Evolutionary conservation across 106 monocot species (phyloP).

Genomic region (Phalaenopsis aphrodite): DNA sequence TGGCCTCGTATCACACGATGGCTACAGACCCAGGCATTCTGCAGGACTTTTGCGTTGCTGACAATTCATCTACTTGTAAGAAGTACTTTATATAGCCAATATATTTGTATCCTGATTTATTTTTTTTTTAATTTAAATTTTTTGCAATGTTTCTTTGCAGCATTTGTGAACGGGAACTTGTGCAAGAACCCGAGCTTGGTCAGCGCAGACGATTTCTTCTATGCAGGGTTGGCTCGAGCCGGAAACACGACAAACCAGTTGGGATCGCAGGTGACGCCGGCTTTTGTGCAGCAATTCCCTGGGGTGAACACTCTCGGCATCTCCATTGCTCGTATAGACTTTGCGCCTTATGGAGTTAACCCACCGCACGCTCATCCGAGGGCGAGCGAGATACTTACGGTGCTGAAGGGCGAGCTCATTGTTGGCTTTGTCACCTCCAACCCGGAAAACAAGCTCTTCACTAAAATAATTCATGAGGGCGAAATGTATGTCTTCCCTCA

Average conservation of each 20-base stretch:
- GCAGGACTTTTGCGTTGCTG: neutral
- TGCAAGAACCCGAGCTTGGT: neutral
- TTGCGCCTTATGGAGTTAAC: neutral
- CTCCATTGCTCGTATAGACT: neutral
- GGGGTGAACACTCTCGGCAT: neutral
- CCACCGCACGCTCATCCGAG: neutral
- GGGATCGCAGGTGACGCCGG: neutral
- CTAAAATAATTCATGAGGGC: neutral
- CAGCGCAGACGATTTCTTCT: neutral
- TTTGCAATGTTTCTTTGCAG: neutral
- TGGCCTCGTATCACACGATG: neutral
- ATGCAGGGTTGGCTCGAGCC: neutral
- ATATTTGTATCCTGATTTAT: neutral
- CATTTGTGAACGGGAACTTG: neutral
- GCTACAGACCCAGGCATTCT: neutral
- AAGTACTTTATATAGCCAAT: neutral
- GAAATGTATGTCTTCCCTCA: neutral
- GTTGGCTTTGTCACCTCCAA: constrained; percentile 1
- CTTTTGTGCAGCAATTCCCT: neutral
- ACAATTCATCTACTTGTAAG: neutral
- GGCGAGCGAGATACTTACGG: neutral
- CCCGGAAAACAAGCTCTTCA: neutral
- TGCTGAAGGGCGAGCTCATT: neutral
- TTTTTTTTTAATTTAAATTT: no score
- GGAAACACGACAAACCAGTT: neutral